Base-by-base conservation (phyloP, 2,329 filamentous ascomycete genomes). In the Leptographium procerum region DNA sequence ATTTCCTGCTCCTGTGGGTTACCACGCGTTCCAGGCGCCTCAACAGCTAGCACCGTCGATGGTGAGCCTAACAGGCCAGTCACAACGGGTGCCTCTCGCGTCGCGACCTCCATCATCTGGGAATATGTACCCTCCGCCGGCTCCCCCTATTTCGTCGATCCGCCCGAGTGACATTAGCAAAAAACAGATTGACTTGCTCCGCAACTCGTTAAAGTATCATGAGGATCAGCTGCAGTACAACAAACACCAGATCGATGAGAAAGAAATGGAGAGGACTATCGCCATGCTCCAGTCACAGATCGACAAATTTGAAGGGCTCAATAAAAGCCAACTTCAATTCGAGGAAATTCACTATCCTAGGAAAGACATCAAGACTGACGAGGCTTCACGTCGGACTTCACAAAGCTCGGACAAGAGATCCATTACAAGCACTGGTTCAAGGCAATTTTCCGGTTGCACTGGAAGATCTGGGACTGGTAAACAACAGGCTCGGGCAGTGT, bases 221-320 rank as follows among this genome's bases (percentile, higher is more conserved):
- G 77, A 84, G 61, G 77, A 81, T 60, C 82, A 86, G 63, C 68
- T 85, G 51, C 75, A 77, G 56, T 83, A 80, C 71, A 85, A 85
- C 65, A 78, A 76, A 62, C 80, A 85, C 61, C 82, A 85, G 63
- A 82, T 85, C 61, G 82, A 85, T 59, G 80, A 81, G 63, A 75
- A 73, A 61, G 69, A 73, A 36, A 76, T 82, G 66, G 73, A 77
- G 60, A 68, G 71, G 26, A 74, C 75, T 34, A 77, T 84, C 58
- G 67, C 70, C 29, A 71, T 76, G 50, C 63, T 69, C 58, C 64
- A 66, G 52, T 65, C 63, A 3, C 66, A 71, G 29, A 71, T 72
- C 36, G 64, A 65, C 26, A 61, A 63, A 10, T 82, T 84, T 59
- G 78, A 82, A 63, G 68, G 68, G 31, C 73, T 73, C 24, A 69